These are phyloP conservation scores for Castanea crenata DNA, from an alignment of 306 rosid species.

Conservation along the genomic window DNA sequence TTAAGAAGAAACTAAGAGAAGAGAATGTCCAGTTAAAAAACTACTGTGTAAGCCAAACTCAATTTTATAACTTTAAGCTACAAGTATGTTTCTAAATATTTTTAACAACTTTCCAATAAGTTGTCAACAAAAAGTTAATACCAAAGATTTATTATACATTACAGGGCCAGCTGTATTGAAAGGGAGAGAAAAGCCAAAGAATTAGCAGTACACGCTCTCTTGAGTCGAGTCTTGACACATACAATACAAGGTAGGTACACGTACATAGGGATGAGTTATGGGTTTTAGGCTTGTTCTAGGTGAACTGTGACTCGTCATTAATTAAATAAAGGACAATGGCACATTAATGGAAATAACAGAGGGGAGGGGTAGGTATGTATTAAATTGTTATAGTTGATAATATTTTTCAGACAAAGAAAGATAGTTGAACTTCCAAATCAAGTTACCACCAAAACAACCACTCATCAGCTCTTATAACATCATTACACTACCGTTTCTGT, in stretches of 20 bases:
- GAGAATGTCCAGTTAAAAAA: no score
- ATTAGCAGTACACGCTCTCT: not conserved
- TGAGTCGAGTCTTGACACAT: not conserved
- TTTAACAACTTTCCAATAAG: no score
- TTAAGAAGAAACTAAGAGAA: no score
- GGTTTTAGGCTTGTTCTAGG: not conserved
- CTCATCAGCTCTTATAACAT: not conserved
- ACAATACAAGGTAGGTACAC: no score
- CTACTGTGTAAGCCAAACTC: no score
- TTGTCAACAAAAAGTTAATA: no score
- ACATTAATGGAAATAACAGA: not conserved
- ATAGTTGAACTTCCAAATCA: not conserved
- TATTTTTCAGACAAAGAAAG: not conserved
- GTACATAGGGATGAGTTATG: no score
- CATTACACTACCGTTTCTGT: not conserved
- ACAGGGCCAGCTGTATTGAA: not conserved
- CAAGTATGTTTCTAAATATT: no score
- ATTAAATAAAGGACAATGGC: not conserved
- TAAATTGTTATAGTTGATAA: not conserved
- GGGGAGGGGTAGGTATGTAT: not conserved
- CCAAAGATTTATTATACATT: no score
- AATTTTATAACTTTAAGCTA: no score
- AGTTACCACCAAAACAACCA: not conserved
- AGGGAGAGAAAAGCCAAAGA: not conserved
- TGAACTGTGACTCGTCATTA: not conserved